Conservation (phyloP, 2,329 filamentous ascomycete species). For the Trichoderma polysporum region DNA sequence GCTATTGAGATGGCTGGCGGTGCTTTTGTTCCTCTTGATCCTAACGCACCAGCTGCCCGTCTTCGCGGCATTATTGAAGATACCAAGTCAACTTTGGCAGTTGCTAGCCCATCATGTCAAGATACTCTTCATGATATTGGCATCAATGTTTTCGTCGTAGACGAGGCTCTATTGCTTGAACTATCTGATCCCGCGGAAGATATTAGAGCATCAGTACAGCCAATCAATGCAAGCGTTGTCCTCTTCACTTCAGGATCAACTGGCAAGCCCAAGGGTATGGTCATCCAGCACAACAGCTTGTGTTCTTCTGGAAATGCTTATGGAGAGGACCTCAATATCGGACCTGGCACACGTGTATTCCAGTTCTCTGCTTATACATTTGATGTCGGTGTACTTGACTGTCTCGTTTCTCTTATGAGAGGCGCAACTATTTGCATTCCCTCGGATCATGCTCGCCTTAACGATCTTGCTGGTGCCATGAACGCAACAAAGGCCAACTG, state of each 20-base stretch:
- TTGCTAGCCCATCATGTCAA: conserved; percentile 9
- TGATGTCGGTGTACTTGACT: conserved; percentile 24
- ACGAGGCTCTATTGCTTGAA: conserved; percentile 14
- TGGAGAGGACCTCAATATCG: conserved; percentile 10
- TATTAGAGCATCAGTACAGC: background rate
- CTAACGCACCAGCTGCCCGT: conserved; percentile 16
- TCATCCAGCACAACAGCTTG: conserved; percentile 18
- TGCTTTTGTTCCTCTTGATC: conserved; percentile 25
- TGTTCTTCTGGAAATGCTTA: conserved; percentile 19
- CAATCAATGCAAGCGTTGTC: conserved; percentile 13
- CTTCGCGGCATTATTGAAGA: conserved; percentile 17
- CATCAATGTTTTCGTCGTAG: conserved; percentile 9
- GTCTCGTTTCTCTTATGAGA: conserved; percentile 22
- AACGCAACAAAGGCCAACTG: conserved; percentile 16
- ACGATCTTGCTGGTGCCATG: conserved; percentile 23
- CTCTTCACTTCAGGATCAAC: conserved; percentile 20
- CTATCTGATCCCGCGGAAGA: conserved; percentile 5
- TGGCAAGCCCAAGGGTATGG: conserved; percentile 12
- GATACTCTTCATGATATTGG: background rate
- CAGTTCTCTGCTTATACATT: conserved; percentile 27
- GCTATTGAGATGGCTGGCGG: conserved; percentile 25
- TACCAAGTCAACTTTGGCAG: conserved; percentile 1
- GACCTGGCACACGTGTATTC: conserved; percentile 20
- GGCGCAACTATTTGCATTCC: conserved; percentile 27
- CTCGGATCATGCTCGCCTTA: conserved; percentile 22